Percentiles rank a stretch among this genome's conserved stretches.
Evolutionary conservation across 1,284 basidiomycete genomes (phyloP).

Genomic region (Phellopilus nigrolimitatus): DNA sequence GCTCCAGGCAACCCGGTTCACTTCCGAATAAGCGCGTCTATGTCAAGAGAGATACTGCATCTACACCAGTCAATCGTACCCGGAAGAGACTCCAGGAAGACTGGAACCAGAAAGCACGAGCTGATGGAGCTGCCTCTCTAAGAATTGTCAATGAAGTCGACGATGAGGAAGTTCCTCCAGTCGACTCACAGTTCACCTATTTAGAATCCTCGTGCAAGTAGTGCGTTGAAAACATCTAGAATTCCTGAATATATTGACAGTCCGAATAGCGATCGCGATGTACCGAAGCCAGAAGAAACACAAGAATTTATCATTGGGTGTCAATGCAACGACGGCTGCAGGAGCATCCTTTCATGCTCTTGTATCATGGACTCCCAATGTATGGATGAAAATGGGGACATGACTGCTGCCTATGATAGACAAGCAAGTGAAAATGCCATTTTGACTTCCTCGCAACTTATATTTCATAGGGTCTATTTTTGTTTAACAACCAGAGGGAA

Average conservation of each 20-base stretch:
- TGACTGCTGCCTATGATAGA: slow-evolving; percentile 3
- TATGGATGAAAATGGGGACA: not conserved
- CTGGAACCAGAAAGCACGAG: slow-evolving; percentile 1
- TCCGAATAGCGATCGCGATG: not conserved
- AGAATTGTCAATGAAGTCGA: slow-evolving; percentile 15
- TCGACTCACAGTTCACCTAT: slow-evolving; percentile 6
- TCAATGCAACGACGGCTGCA: slow-evolving; percentile 8
- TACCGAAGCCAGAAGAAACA: not conserved
- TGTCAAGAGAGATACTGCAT: not conserved
- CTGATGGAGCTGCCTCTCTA: slow-evolving; percentile 3
- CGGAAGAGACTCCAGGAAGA: slow-evolving; percentile 1
- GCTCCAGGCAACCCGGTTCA: not conserved
- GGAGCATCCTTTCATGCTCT: not conserved
- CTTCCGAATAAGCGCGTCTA: not conserved
- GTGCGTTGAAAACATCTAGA: slow-evolving; percentile 2
- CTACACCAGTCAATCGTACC: not conserved
- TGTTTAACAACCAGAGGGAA: slow-evolving; percentile 41
- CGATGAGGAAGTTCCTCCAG: slow-evolving; percentile 8
- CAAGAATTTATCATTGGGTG: slow-evolving; percentile 6
- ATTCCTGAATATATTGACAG: not conserved
- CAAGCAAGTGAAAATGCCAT: slow-evolving; percentile 4
- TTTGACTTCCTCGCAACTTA: not conserved
- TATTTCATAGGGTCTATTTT: slow-evolving; percentile 42
- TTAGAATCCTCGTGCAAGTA: slow-evolving; percentile 9
- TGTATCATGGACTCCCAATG: slow-evolving; percentile 11